Conservation (phyloP, 306 rosid genomes). For the Boehmeria nivea region DNA sequence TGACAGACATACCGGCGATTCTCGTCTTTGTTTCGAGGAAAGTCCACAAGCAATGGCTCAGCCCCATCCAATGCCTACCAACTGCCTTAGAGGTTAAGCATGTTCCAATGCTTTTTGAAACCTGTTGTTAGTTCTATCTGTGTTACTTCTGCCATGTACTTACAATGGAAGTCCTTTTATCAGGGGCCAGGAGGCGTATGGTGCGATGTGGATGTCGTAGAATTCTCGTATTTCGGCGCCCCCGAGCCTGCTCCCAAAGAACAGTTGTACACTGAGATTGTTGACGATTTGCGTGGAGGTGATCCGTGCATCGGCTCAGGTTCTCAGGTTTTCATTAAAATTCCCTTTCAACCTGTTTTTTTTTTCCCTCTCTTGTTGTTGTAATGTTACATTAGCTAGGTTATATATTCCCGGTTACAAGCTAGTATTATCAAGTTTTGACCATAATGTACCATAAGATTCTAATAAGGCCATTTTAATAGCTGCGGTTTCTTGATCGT, state of each 20-base stretch:
- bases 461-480: too few relatives aligned
- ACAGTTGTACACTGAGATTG: conserved; percentile 82
- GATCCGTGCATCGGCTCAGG: conserved; percentile 93
- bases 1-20: conserved; percentile 94
- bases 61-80: conserved; percentile 93
- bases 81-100: conserved; percentile 83
- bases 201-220: conserved; percentile 99
- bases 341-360: too few relatives aligned
- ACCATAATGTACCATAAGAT: too few relatives aligned
- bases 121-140: not conserved
- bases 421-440: too few relatives aligned
- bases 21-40: conserved; percentile 97
- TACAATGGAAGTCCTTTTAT: conserved; percentile 13
- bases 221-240: conserved; percentile 94
- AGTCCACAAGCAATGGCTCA: conserved; percentile 99
- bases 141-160: not conserved
- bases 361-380: not conserved
- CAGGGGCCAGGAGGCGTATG: conserved; percentile 99
- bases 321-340: conserved; percentile 83
- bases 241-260: conserved; percentile 99
- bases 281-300: conserved; percentile 95
- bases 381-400: too few relatives aligned
- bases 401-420: too few relatives aligned
- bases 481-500: too few relatives aligned
- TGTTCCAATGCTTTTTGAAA: too few relatives aligned